Evolutionary conservation across 768 basidiomycete genomes (phyloP).

Genomic region (Russula ochroleuca): DNA sequence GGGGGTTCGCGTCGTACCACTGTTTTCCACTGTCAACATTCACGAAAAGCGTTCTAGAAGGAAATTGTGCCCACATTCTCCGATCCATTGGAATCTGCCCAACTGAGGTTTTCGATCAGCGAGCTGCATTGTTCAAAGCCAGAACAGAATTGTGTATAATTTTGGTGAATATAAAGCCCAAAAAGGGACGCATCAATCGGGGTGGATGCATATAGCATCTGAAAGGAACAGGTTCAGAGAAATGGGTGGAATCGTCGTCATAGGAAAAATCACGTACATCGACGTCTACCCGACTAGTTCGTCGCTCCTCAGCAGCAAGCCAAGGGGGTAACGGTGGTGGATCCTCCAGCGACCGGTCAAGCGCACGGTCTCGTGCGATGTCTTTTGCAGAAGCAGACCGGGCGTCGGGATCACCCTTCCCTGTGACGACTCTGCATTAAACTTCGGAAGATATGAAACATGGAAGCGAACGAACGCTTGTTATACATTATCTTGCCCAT

Average conservation of each 20-base stretch:
- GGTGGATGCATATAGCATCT: constrained; percentile 76
- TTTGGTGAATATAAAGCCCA: constrained; percentile 90
- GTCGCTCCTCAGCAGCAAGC: constrained; percentile 55
- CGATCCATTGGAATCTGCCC: constrained; percentile 64
- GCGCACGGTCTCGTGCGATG: constrained; percentile 51
- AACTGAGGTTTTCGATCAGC: constrained; percentile 71
- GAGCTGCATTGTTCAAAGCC: constrained; percentile 70
- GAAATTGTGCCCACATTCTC: constrained; percentile 40
- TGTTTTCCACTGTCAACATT: constrained; percentile 28
- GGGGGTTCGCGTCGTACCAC: constrained; percentile 69
- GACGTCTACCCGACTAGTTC: constrained; percentile 68
- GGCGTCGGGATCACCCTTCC: constrained; percentile 66
- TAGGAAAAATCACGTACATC: constrained; percentile 47
- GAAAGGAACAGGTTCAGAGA: background rate
- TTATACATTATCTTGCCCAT: constrained; percentile 94
- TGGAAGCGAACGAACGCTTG: constrained; percentile 59
- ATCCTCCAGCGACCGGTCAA: constrained; percentile 53
- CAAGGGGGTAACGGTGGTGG: constrained; percentile 55
- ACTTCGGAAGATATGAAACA: background rate
- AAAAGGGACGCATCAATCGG: constrained; percentile 90
- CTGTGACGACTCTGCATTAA: constrained; percentile 37
- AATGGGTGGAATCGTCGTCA: constrained; percentile 1
- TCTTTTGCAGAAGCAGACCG: constrained; percentile 58
- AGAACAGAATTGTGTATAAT: constrained; percentile 80
- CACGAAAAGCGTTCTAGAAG: background rate